Percentiles rank a stretch among this genome's conserved stretches.
Evolutionary conservation across 495 filamentous ascomycete species (phyloP).

Genomic region (Hypoxylon perforatum): DNA sequence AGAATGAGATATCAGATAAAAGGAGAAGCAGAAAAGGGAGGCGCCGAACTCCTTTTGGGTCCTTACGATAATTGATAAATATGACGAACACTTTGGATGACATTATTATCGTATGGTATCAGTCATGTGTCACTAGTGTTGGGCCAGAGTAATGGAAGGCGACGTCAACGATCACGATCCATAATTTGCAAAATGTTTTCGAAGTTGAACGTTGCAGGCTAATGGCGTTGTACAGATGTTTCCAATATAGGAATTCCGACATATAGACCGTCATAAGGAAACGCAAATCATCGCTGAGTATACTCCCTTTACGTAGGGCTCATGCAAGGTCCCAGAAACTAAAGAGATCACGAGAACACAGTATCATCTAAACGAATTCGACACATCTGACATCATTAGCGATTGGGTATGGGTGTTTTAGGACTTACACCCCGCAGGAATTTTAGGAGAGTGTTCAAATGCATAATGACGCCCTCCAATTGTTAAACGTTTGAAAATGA

Average conservation of each 20-base stretch:
- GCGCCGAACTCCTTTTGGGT: slow-evolving; percentile 7
- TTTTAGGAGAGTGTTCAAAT: slow-evolving; percentile 11
- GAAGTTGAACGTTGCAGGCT: neutral
- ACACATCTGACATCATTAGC: slow-evolving; percentile 33
- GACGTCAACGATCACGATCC: neutral
- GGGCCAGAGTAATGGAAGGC: neutral
- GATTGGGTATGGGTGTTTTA: neutral
- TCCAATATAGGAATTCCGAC: slow-evolving; percentile 28
- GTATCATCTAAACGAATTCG: neutral
- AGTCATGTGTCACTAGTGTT: neutral
- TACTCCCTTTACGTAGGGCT: neutral
- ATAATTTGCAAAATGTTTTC: neutral
- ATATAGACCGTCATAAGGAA: neutral
- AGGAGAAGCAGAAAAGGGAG: slow-evolving; percentile 13
- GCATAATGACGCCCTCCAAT: slow-evolving; percentile 26
- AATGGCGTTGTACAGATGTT: neutral
- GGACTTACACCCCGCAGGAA: neutral
- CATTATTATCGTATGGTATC: neutral
- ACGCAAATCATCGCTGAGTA: neutral
- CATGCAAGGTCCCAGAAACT: slow-evolving; percentile 4
- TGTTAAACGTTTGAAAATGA: neutral
- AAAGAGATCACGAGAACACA: neutral
- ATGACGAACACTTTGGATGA: slow-evolving; percentile 19
- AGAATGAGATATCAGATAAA: slow-evolving; percentile 8
- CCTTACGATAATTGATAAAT: slow-evolving; percentile 30